Evolutionary conservation across 768 basidiomycete species (phyloP), one percentile per base, ranked within the genome.

Genomic region (Mycena pura): DNA sequence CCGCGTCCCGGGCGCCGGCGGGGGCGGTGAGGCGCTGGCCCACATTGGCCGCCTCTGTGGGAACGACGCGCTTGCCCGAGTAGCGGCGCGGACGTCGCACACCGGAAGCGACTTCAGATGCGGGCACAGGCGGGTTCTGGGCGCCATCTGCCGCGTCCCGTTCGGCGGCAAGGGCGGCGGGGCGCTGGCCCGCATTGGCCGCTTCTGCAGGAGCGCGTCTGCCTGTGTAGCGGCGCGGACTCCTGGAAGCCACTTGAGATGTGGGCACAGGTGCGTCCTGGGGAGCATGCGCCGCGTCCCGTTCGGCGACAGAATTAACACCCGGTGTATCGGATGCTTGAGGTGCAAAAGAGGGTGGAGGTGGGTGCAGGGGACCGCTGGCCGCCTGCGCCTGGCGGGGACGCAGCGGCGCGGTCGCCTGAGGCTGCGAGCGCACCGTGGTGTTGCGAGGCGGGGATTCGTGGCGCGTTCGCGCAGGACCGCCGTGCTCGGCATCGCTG

Each of bases 281-380:
- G 2, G 28, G 46, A 3, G 29, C 40, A 32, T 31, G 32, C 24
- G 32, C 54, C 44, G 44, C 24, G 27, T 41, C 50, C 32, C 8
- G 38, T 15, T 24, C 57, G 19, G 29, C 51, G 31, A 40, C 40
- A 14, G n/a, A n/a, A 22, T 41, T 39, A 36, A 22, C 10, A 8
- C 32, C 21, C 19, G 38, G 11, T 8, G 47, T 48, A 6, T 17
- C 53, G 21, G 46, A 36, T n/a, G 8, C 19, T 13, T 14, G 39
- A 28, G 46, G 19, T n/a, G 38, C 8, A 57, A 57, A 58, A 27
- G 47, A 49, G 17, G 40, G 59, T 53, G 51, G 40, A 44, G 51
- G 39, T 46, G 39, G 50, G 31, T 40, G 56, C 15, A 13, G 25
- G 14, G 56, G 56, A 24, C n/a, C 51, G 19, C 10, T 55, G 11